These are phyloP conservation scores for Pachysandra terminalis DNA, from an alignment of 164 flowering plant species.

Conservation along the genomic window DNA sequence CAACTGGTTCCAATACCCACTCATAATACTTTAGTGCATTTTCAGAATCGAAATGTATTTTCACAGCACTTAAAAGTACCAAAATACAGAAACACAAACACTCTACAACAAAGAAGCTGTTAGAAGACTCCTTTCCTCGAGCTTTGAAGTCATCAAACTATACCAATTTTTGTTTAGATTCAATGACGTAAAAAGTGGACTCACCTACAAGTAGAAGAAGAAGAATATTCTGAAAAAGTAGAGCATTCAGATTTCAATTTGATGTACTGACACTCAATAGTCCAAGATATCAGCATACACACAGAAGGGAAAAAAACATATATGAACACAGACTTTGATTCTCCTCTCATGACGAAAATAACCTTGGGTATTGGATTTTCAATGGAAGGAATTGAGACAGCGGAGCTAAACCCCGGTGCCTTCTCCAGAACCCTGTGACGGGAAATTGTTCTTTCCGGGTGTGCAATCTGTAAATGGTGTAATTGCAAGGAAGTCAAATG, in stretches of 20 bases:
- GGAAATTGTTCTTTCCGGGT: constrained; percentile 4
- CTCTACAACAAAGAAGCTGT: no score
- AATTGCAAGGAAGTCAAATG: background rate
- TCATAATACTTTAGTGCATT: no score
- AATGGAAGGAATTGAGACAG: constrained; percentile 11
- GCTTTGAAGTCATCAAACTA: background rate
- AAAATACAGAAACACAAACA: no score
- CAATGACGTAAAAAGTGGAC: background rate
- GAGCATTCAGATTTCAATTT: no score
- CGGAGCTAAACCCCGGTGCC: constrained; percentile 13
- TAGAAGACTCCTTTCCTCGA: no score
- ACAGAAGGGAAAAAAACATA: background rate
- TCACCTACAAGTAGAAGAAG: background rate
- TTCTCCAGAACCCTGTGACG: constrained; percentile 11
- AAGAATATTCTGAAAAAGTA: background rate
- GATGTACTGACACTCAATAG: no score
- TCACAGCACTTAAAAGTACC: no score
- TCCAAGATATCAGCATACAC: background rate
- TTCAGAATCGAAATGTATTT: background rate
- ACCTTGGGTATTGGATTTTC: constrained; percentile 30
- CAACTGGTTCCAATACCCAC: no score
- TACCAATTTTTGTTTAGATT: background rate
- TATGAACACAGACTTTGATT: background rate
- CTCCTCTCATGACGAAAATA: no score
- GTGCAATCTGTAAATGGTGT: constrained; percentile 3